Base-by-base conservation (phyloP, 2,329 filamentous ascomycete genomes). In the Fusarium humuli region DNA sequence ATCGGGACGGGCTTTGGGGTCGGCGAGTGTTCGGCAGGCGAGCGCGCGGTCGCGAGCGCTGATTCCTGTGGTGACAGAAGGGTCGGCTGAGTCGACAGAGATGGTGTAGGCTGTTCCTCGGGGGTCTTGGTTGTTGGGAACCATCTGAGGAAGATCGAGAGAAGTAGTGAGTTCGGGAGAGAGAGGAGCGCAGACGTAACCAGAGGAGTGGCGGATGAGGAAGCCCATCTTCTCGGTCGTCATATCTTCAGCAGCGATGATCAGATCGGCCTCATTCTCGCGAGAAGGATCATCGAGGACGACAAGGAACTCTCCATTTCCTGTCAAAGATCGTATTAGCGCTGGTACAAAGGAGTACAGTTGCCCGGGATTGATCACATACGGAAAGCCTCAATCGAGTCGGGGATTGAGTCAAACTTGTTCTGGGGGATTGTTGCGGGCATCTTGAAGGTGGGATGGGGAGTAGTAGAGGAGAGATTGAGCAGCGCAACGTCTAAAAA, bases 201-300 rank as follows among this genome's bases (percentile, higher is more conserved):
- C 96, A 6, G 93, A 94, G 41, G 92, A 92, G 85, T 97, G 90
- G 76, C 94, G 93, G 80, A 99, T 89, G 87, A 99, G 91, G 85
- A 98, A 99, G 76, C 94, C 93, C 90, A 97, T 97, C 83, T 98
- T 95, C 71, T 92, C 88, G 25, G 94, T 87, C 11, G 95, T 97
- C 70, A 98, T 84, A 76, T 92, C 87, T 73, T 94, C 85, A 68
- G 94, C 95, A 72, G 96, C 93, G 78, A 98, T 97, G 81, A 98
- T 98, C 50, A 99, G 89, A 83, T 99, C 96, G 81, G 94, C 96
- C 87, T 99, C 96, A 81, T 99, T 99, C 82, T 99, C 96, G 81
- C 96, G 94, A 68, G 91, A 89, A 70, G 94, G 90, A 73, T 93
- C 92, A 84, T 99, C 96, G 77, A 99, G 93, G 40, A 98, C 95